Evolutionary conservation across 2,329 filamentous ascomycete genomes (phyloP).

Genomic region (Zasmidium citrigriseum): DNA sequence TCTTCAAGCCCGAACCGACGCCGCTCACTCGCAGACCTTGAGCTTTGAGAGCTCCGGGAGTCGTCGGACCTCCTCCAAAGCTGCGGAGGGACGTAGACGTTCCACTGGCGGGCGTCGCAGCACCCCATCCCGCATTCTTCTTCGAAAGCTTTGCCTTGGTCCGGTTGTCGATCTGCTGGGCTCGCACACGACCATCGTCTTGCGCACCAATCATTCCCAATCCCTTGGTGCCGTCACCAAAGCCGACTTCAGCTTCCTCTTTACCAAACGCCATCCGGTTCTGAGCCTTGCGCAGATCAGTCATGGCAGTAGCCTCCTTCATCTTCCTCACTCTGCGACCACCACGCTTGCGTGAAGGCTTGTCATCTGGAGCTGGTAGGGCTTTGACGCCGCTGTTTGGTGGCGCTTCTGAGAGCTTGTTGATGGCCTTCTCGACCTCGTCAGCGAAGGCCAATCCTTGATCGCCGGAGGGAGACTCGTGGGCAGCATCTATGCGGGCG

Average conservation of each 20-base stretch:
- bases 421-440: conserved; percentile 79
- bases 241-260: conserved; percentile 91
- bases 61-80: conserved; percentile 68
- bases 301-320: conserved; percentile 97
- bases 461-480: conserved; percentile 77
- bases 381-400: conserved; percentile 86
- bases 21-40: conserved; percentile 80
- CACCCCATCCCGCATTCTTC: conserved; percentile 95
- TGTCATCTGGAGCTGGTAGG: conserved; percentile 90
- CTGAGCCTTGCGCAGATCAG: conserved; percentile 90
- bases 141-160: conserved; percentile 91
- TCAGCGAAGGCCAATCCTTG: conserved; percentile 80
- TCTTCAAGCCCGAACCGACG: conserved; percentile 58
- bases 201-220: conserved; percentile 93
- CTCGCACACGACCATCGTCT: conserved; percentile 85
- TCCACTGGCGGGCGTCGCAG: conserved; percentile 55
- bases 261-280: conserved; percentile 96
- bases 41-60: conserved; percentile 69
- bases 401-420: conserved; percentile 89
- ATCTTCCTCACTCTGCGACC: conserved; percentile 87
- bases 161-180: conserved; percentile 85
- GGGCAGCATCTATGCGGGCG: conserved; percentile 83
- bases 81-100: conserved; percentile 80
- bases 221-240: conserved; percentile 83
- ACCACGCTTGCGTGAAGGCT: conserved; percentile 88